Conservation (phyloP, 306 rosid genomes). For the Cucumis hystrix region DNA sequence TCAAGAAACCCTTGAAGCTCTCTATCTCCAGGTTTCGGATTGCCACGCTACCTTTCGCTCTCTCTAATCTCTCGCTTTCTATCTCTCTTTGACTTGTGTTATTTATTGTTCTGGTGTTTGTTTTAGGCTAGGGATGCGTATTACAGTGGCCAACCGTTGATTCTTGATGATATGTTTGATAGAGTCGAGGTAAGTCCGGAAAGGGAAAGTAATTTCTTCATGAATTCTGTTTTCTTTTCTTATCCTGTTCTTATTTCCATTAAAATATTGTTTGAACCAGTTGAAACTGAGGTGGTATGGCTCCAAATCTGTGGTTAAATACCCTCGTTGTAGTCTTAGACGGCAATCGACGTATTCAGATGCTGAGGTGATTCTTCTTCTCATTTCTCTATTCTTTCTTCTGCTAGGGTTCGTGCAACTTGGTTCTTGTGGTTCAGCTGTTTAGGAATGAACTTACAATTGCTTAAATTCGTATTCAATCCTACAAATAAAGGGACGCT, state of each 20-base stretch:
- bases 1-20: constrained; percentile 79
- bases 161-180: constrained; percentile 91
- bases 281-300: constrained; percentile 70
- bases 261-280: constrained; percentile 20
- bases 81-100: not conserved
- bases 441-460: not conserved
- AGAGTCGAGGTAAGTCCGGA: constrained; percentile 52
- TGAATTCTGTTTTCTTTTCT: not conserved
- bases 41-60: not conserved
- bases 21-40: constrained; percentile 42
- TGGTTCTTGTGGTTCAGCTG: not conserved
- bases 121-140: constrained; percentile 75
- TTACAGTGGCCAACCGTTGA: constrained; percentile 83
- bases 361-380: constrained; percentile 67
- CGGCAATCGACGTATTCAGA: constrained; percentile 73
- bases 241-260: not conserved
- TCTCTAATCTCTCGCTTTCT: not conserved
- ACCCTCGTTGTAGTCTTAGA: constrained; percentile 81
- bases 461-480: not conserved
- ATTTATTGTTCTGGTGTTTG: not conserved
- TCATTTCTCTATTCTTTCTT: not conserved
- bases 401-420: not conserved
- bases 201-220: not conserved
- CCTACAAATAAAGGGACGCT: not conserved
- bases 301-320: constrained; percentile 67